Conservation (phyloP, 2,329 filamentous ascomycete genomes). For the Alternaria infectoria region DNA sequence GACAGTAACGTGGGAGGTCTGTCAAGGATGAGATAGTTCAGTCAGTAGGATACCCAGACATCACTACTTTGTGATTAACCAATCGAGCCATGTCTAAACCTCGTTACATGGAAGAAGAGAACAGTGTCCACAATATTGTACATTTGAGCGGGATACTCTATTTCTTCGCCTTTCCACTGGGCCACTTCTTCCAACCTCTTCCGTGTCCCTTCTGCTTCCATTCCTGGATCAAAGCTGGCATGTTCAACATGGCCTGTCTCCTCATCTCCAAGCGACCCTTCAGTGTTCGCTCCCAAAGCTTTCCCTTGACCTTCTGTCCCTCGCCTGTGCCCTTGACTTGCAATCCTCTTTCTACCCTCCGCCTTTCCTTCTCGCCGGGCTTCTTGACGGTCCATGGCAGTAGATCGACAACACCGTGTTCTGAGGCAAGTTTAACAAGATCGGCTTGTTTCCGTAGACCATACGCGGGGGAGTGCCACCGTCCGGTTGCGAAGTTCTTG, state of each 20-base stretch:
- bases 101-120: background rate
- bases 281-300: slow-evolving; percentile 87
- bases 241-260: slow-evolving; percentile 89
- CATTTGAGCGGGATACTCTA: slow-evolving; percentile 8
- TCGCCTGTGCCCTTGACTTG: slow-evolving; percentile 91
- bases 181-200: slow-evolving; percentile 77
- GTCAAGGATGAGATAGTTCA: slow-evolving; percentile 1
- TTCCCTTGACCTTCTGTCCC: slow-evolving; percentile 93
- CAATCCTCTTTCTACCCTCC: slow-evolving; percentile 78
- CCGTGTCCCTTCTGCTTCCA: slow-evolving; percentile 85
- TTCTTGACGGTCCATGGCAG: slow-evolving; percentile 79
- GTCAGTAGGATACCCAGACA: slow-evolving; percentile 6
- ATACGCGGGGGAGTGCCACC: slow-evolving; percentile 83
- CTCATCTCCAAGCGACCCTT: slow-evolving; percentile 83
- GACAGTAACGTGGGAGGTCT: background rate
- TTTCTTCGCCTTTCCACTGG: slow-evolving; percentile 51
- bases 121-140: background rate
- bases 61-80: background rate
- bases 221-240: slow-evolving; percentile 88
- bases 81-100: background rate
- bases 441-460: slow-evolving; percentile 89
- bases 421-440: slow-evolving; percentile 81
- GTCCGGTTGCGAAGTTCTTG: slow-evolving; percentile 78
- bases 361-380: slow-evolving; percentile 71
- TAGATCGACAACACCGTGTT: slow-evolving; percentile 80